A percentile compares a stretch with the other conserved stretches of the same genome.
phyloP scores from a whole-genome alignment of 306 rosid genomes.

The Styphnolobium japonicum region DNA sequence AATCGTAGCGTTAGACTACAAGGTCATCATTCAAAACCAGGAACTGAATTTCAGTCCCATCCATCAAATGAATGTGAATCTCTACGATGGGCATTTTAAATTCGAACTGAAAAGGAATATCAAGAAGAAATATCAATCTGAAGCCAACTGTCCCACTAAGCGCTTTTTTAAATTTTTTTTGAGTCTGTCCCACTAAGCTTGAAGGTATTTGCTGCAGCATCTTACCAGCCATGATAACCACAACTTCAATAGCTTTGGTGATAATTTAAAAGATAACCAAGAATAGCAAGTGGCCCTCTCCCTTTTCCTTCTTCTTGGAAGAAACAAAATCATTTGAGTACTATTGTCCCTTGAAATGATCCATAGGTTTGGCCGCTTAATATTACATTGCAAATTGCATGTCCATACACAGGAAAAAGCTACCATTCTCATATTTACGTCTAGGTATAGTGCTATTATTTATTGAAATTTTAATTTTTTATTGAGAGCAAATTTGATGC shows the following conservation, averaged over 20 bases:
- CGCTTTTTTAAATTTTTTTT: no score
- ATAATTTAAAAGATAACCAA: constrained; percentile 1
- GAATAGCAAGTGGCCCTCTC: constrained; percentile 11
- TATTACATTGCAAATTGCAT: background rate
- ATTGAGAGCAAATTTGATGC: background rate
- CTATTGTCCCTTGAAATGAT: background rate
- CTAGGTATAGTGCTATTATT: background rate
- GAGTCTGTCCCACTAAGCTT: background rate
- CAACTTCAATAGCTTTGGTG: background rate
- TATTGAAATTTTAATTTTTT: background rate
- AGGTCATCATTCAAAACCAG: background rate
- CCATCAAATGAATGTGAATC: constrained; percentile 17
- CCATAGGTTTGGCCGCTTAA: background rate
- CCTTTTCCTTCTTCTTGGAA: constrained; percentile 29
- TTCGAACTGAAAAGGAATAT: background rate
- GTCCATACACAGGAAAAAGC: background rate
- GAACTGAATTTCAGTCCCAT: background rate
- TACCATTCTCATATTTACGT: background rate
- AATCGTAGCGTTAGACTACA: background rate
- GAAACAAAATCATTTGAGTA: constrained; percentile 10
- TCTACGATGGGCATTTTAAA: background rate
- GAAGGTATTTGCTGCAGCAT: constrained; percentile 19
- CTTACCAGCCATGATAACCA: constrained; percentile 10
- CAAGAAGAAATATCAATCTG: background rate
- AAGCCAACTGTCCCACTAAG: background rate